Evolutionary conservation across 2,329 filamentous ascomycete species (phyloP).

Genomic region (Fusarium sublunatum): DNA sequence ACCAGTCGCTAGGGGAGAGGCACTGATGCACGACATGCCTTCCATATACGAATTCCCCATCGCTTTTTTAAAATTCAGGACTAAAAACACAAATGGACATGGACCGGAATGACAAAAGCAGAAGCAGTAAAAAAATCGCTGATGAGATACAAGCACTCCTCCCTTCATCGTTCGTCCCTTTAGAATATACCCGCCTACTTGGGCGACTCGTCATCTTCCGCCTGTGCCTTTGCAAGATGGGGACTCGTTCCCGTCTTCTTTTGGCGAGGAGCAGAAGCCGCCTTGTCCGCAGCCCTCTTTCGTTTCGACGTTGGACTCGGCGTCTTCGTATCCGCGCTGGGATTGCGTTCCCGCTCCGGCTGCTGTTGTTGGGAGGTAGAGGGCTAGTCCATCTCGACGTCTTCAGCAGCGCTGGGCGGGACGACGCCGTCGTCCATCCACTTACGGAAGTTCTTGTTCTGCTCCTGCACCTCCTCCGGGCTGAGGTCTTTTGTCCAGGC

Average conservation of each 20-base stretch:
- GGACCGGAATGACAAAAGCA: constrained; percentile 20
- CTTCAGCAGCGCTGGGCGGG: constrained; percentile 51
- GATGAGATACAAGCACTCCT: constrained; percentile 34
- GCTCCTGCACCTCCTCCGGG: constrained; percentile 79
- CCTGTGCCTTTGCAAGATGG: constrained; percentile 7
- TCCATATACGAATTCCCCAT: constrained; percentile 15
- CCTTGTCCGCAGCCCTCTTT: constrained; percentile 15
- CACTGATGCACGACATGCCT: constrained; percentile 21
- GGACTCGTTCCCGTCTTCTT: constrained; percentile 21
- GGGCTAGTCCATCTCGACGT: constrained; percentile 50
- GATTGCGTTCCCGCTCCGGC: constrained; percentile 7
- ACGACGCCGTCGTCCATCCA: constrained; percentile 64
- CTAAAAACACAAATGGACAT: constrained; percentile 25
- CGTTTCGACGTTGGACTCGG: not conserved
- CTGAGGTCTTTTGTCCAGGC: constrained; percentile 83
- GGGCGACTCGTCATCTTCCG: constrained; percentile 6
- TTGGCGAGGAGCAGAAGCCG: constrained; percentile 1
- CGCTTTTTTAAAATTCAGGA: constrained; percentile 25
- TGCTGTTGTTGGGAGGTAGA: constrained; percentile 18
- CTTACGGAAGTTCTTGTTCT: constrained; percentile 72
- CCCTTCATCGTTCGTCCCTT: constrained; percentile 3
- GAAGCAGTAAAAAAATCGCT: constrained; percentile 33
- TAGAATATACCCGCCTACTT: constrained; percentile 9
- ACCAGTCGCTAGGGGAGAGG: constrained; percentile 14
- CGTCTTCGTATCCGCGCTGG: not conserved